Base-by-base conservation (phyloP, 495 filamentous ascomycete species). In the Oleoguttula mirabilis region DNA sequence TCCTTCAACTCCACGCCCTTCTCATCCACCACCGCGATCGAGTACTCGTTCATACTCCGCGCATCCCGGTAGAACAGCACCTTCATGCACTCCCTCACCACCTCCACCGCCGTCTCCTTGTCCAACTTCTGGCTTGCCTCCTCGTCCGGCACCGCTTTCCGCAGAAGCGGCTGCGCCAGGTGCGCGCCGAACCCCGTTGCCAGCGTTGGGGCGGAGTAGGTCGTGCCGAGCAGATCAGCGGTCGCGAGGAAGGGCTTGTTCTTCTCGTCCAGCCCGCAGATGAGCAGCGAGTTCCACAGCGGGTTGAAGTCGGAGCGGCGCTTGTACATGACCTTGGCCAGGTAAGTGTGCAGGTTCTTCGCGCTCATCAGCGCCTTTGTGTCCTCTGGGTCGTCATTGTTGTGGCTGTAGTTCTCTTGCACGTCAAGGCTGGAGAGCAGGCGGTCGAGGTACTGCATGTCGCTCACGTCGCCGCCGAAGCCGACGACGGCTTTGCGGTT, bases 371-470 rank as follows among this genome's bases (percentile, higher is more conserved):
- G 63, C 12, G 32, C 34, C 10, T 43, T 36, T 1, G 8, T 17
- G 5, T 42, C 45, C 19, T 41, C 28, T 4, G 12, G 14, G 10
- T 48, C 43, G 2, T 39, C 49, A 28, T 59, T 55, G 48, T 71
- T 62, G 37, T 60, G 47, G 46, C 55, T 51, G 67, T 98, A 95
- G 45, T 84, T 82, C 67, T 96, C 90, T 59, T 79, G 71, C 68
- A 88, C 85, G 59, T 80, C 76, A 52, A 96, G 79, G 41, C 82
- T 79, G 55, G 72, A 77, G 44, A 98, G 77, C 45, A 92, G 73
- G 39, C 90, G 84, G 71, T 93, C 81, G 19, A 98, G 77, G 65
- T 87, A 85, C 67, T 98, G 90, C 90, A 98, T 96, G 69, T 98
- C 90, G 46, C 81, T 88, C 40, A 98, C 84, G 67, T 96, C 82